Percentiles rank a stretch among this genome's conserved stretches.
Evolutionary conservation across 2,329 filamentous ascomycete genomes (phyloP).

Genomic region (Podosphaera fusca): DNA sequence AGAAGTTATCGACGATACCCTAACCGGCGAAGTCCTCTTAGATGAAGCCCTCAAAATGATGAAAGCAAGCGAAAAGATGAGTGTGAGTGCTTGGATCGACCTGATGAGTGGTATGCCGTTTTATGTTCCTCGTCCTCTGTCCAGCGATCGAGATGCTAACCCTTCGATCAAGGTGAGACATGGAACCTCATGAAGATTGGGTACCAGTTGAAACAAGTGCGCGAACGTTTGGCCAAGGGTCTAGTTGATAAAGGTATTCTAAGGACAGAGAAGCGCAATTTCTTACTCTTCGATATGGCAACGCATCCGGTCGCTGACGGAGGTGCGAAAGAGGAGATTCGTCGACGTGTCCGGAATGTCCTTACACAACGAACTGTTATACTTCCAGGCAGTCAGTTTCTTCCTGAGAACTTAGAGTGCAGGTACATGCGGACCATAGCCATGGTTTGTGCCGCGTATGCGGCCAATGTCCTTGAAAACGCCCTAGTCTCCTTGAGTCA

Average conservation of each 20-base stretch:
- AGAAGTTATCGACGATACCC: slow-evolving; percentile 87
- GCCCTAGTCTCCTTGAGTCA: slow-evolving; percentile 85
- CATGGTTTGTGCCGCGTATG: slow-evolving; percentile 96
- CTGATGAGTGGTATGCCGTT: slow-evolving; percentile 63
- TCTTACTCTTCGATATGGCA: slow-evolving; percentile 98
- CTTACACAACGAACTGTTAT: slow-evolving; percentile 88
- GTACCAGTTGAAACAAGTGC: slow-evolving; percentile 97
- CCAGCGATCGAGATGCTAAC: not conserved
- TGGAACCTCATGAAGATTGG: slow-evolving; percentile 99
- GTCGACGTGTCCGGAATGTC: slow-evolving; percentile 74
- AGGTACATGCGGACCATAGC: slow-evolving; percentile 74
- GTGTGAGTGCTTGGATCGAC: slow-evolving; percentile 96
- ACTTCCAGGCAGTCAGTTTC: slow-evolving; percentile 62
- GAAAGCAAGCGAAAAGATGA: slow-evolving; percentile 99
- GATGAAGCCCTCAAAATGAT: slow-evolving; percentile 99
- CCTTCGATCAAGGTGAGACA: slow-evolving; percentile 52
- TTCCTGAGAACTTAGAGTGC: slow-evolving; percentile 87
- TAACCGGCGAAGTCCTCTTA: slow-evolving; percentile 89
- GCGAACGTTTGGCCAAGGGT: slow-evolving; percentile 88
- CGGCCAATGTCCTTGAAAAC: slow-evolving; percentile 93
- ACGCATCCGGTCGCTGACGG: slow-evolving; percentile 93
- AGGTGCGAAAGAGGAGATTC: slow-evolving; percentile 92
- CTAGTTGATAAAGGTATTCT: slow-evolving; percentile 97
- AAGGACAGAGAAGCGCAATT: slow-evolving; percentile 96
- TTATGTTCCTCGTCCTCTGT: too few species aligned